Evolutionary conservation across 2,329 filamentous ascomycete genomes (phyloP).

Genomic region (Exophiala xenobiotica): DNA sequence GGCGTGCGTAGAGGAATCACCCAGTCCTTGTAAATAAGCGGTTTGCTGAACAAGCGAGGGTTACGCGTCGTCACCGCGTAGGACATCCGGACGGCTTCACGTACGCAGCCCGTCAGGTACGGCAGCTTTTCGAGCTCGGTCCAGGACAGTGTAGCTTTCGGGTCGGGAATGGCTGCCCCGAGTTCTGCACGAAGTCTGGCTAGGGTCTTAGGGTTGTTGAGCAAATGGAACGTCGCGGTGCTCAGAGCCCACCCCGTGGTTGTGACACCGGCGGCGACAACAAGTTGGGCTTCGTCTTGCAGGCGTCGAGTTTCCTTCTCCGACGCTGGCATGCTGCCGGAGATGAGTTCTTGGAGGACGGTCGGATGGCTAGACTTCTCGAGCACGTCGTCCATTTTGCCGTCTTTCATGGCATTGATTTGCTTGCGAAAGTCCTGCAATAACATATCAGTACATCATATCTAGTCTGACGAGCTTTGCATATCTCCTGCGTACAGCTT

Average conservation of each 20-base stretch:
- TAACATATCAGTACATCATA: background rate
- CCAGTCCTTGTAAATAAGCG: conserved; percentile 34
- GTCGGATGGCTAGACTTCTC: conserved; percentile 23
- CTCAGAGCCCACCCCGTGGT: conserved; percentile 32
- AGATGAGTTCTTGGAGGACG: conserved; percentile 36
- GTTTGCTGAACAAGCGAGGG: conserved; percentile 35
- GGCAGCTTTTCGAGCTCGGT: conserved; percentile 40
- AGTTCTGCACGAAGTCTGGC: conserved; percentile 34
- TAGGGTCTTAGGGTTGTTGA: conserved; percentile 28
- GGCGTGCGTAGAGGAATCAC: conserved; percentile 36
- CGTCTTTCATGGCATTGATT: conserved; percentile 20
- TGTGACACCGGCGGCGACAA: conserved; percentile 34
- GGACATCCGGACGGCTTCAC: conserved; percentile 43
- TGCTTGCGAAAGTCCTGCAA: conserved; percentile 27
- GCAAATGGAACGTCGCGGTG: conserved; percentile 33
- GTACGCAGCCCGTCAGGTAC: conserved; percentile 36
- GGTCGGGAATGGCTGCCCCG: conserved; percentile 32
- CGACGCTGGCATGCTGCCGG: conserved; percentile 35
- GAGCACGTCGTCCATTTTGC: conserved; percentile 15
- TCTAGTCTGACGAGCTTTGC: no score
- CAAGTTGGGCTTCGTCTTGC: conserved; percentile 33
- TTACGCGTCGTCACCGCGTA: conserved; percentile 38
- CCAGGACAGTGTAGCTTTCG: conserved; percentile 27
- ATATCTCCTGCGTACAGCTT: conserved; percentile 15
- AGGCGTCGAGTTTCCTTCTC: conserved; percentile 32